Percentiles rank a stretch among this genome's conserved stretches.
Evolutionary conservation across 352 stramenopile species (phyloP).

Genomic region (Phytophthora ohioensis): DNA sequence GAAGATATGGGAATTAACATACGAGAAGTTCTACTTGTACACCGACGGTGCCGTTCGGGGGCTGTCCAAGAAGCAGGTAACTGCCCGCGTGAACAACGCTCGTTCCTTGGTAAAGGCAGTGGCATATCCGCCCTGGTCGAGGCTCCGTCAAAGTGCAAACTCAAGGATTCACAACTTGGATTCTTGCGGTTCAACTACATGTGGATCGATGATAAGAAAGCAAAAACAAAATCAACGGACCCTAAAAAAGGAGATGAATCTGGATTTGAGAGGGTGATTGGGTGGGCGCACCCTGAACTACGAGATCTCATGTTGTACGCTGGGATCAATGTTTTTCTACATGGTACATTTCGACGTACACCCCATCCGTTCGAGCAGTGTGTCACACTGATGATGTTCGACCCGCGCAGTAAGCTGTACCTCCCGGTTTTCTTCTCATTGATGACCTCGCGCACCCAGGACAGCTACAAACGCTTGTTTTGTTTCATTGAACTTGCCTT

Average conservation of each 20-base stretch:
- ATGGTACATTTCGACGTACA: not conserved
- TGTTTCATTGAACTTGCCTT: not conserved
- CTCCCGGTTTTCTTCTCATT: not conserved
- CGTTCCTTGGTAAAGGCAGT: not conserved
- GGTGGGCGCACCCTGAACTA: not conserved
- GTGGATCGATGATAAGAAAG: not conserved
- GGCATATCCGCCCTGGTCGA: not conserved
- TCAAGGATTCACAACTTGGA: not conserved
- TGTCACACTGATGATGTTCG: not conserved
- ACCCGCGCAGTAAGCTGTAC: not conserved
- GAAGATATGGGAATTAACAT: not conserved
- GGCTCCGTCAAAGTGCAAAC: not conserved
- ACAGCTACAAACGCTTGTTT: not conserved
- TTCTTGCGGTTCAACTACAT: not conserved
- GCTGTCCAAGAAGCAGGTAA: not conserved
- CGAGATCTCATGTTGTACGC: not conserved
- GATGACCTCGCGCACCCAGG: not conserved
- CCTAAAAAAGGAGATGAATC: not conserved
- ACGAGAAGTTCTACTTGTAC: not conserved
- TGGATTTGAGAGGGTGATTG: not conserved
- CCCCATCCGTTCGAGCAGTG: not conserved
- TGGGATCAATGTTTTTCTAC: not conserved
- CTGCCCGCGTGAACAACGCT: not conserved
- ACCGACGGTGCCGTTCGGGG: not conserved
- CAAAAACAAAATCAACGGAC: not conserved